Percentiles rank a stretch among this genome's conserved stretches.
These are phyloP conservation scores for Mucor piriformis DNA, from an alignment of 371 early-diverging fungal genomes.

Conservation along the genomic window DNA sequence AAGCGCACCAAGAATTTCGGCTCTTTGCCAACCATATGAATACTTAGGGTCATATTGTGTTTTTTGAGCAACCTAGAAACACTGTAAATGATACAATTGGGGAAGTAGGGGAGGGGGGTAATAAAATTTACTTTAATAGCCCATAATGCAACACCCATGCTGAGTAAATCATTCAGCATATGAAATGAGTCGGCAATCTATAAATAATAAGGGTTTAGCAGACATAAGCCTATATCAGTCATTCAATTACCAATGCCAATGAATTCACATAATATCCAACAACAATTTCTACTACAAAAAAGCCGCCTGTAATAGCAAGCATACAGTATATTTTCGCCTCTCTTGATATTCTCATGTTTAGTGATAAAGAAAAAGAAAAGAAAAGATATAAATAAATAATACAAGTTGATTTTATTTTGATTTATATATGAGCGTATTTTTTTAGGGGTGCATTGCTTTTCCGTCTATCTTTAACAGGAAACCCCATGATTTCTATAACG, in stretches of 20 bases:
- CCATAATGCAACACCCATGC: slow-evolving; percentile 82
- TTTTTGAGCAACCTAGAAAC: slow-evolving; percentile 25
- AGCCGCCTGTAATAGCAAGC: slow-evolving; percentile 61
- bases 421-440: not conserved
- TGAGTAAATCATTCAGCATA: slow-evolving; percentile 86
- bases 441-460: slow-evolving; percentile 4
- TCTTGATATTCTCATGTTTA: slow-evolving; percentile 17
- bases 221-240: not conserved
- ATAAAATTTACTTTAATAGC: slow-evolving; percentile 69
- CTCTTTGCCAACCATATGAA: slow-evolving; percentile 91
- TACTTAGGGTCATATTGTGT: slow-evolving; percentile 63
- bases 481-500: not conserved
- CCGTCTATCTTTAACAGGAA: not conserved
- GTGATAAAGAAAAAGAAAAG: not conserved
- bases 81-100: not conserved
- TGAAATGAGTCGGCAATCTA: slow-evolving; percentile 92
- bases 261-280: slow-evolving; percentile 79
- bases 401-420: not conserved
- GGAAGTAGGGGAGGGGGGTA: not conserved
- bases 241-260: slow-evolving; percentile 69
- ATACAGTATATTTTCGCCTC: slow-evolving; percentile 56
- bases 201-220: not conserved
- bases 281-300: slow-evolving; percentile 81
- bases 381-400: not conserved
- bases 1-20: slow-evolving; percentile 91